Conservation (phyloP, 768 basidiomycete species). For the Lentinula sp. region DNA sequence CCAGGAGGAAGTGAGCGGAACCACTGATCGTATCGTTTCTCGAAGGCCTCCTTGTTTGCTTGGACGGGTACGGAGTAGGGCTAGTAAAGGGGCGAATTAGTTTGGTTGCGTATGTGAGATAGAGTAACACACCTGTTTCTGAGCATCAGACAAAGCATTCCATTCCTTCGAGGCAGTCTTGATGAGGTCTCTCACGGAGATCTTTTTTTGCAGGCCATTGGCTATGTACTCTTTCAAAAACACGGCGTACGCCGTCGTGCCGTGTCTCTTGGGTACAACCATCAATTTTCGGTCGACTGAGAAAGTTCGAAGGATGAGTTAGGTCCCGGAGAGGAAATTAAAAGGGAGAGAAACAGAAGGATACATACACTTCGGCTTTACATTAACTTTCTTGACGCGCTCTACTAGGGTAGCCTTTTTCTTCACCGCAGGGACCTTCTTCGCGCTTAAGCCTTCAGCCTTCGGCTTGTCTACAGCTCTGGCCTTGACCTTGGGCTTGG, state of each 20-base stretch:
- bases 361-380: slow-evolving; percentile 12
- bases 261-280: slow-evolving; percentile 20
- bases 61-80: neutral
- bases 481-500: slow-evolving; percentile 5
- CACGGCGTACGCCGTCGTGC: slow-evolving; percentile 15
- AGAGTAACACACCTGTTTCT: slow-evolving; percentile 25
- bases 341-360: no score
- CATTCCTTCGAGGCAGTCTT: slow-evolving; percentile 21
- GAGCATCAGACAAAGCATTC: slow-evolving; percentile 21
- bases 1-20: slow-evolving; percentile 13
- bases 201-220: neutral
- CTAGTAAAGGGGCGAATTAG: neutral
- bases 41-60: slow-evolving; percentile 18
- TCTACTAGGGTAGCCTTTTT: slow-evolving; percentile 7
- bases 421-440: slow-evolving; percentile 8
- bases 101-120: neutral
- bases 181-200: slow-evolving; percentile 1
- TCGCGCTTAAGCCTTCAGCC: neutral
- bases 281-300: slow-evolving; percentile 7
- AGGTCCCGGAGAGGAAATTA: no score
- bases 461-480: neutral
- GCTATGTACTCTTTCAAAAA: slow-evolving; percentile 15
- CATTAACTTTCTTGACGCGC: slow-evolving; percentile 1
- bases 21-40: slow-evolving; percentile 22
- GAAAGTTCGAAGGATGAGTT: neutral